A percentile compares a stretch with the other conserved stretches of the same genome.
phyloP scores from a whole-genome alignment of 345 rosid genomes.

The Rubroshorea leprosula region DNA sequence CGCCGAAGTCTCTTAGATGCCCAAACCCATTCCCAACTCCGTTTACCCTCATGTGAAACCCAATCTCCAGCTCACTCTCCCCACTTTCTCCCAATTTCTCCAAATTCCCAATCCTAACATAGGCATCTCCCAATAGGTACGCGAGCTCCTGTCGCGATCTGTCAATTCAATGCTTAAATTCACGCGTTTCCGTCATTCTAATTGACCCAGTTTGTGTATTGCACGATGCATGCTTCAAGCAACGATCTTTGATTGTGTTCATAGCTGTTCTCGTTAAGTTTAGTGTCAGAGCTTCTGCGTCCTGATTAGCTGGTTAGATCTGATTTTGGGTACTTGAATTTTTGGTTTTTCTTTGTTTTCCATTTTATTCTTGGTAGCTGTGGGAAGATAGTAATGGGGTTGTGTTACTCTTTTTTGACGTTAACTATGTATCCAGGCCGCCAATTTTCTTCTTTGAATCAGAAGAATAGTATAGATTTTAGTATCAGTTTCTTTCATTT shows the following conservation, averaged over 20 bases:
- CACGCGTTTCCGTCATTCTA: neutral
- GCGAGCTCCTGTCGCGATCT: neutral
- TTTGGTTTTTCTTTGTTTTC: neutral
- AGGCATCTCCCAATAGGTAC: conserved; percentile 4
- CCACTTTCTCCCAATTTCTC: neutral
- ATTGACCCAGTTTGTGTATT: conserved; percentile 2
- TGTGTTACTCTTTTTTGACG: too few species aligned
- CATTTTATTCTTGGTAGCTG: neutral
- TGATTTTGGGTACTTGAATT: neutral
- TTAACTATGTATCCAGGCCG: too few species aligned
- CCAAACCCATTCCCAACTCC: neutral
- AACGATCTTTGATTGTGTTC: neutral
- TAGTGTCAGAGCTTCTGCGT: neutral
- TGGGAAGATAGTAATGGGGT: neutral
- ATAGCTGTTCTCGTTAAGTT: neutral
- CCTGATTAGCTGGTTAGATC: neutral
- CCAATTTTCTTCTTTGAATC: too few species aligned
- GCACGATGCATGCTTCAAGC: neutral
- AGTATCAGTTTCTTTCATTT: neutral
- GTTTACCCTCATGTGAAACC: conserved; percentile 3
- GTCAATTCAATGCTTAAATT: neutral
- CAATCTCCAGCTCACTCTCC: neutral
- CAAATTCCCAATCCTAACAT: neutral
- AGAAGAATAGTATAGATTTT: neutral
- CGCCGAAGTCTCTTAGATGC: neutral